A percentile compares a stretch with the other conserved stretches of the same genome.
These are phyloP conservation scores for Tuber aestivum DNA, from an alignment of 495 filamentous ascomycete species.

Conservation along the genomic window DNA sequence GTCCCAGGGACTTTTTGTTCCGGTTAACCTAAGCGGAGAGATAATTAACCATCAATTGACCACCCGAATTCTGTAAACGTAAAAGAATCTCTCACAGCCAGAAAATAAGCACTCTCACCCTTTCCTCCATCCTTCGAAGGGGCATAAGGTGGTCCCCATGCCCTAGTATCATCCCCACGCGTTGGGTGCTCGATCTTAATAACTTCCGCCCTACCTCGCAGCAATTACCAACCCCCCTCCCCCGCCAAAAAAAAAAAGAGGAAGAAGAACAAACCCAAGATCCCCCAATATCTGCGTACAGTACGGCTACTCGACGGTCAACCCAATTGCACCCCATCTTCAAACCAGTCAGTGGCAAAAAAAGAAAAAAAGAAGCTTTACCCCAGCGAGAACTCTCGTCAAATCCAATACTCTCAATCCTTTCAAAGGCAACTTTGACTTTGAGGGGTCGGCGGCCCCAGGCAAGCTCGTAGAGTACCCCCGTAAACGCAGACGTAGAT, in stretches of 20 bases:
- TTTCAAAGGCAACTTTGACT: slow-evolving; percentile 57
- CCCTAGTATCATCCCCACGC: slow-evolving; percentile 86
- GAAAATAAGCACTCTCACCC: slow-evolving; percentile 92
- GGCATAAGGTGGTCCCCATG: slow-evolving; percentile 95
- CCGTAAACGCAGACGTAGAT: background rate
- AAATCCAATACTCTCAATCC: slow-evolving; percentile 90
- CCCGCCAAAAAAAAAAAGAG: slow-evolving; percentile 17
- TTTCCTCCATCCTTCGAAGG: slow-evolving; percentile 64
- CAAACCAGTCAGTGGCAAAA: background rate
- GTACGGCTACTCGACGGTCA: slow-evolving; percentile 63
- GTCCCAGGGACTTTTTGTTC: slow-evolving; percentile 89
- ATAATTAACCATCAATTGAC: slow-evolving; percentile 4
- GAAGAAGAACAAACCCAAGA: slow-evolving; percentile 63
- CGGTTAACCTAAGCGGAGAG: background rate
- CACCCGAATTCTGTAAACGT: background rate
- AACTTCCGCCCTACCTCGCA: slow-evolving; percentile 68
- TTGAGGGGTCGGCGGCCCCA: background rate
- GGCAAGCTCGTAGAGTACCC: slow-evolving; percentile 23
- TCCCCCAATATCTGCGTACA: slow-evolving; percentile 97
- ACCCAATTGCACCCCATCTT: background rate
- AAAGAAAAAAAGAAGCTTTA: slow-evolving; percentile 48
- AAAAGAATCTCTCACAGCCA: slow-evolving; percentile 56
- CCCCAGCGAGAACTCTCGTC: slow-evolving; percentile 92
- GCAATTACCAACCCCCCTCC: background rate
- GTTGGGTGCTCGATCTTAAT: slow-evolving; percentile 95